Base-by-base conservation (phyloP, 768 basidiomycete species). In the Lentinula detonsa region DNA sequence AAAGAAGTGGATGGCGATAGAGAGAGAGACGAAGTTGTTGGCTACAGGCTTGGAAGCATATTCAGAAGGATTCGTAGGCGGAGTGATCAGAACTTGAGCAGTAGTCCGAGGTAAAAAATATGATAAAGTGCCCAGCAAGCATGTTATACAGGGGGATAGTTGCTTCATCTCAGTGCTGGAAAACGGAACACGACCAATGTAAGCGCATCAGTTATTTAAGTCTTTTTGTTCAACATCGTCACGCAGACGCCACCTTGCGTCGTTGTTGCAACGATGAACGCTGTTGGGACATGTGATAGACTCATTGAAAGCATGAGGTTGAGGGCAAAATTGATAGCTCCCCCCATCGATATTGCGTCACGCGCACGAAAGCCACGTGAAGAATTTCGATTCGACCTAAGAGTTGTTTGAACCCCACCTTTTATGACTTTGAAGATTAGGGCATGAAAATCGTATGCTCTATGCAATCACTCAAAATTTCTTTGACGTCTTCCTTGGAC, bases 11-110 rank as follows among this genome's bases (percentile, higher is more conserved):
- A 57, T 57, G 9, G 56, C 56, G 15, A 57, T 57, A 5, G 56
- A 57, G 13, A 57, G 42, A 15, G 56, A 57, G n/a, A 57, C 33
- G 13, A 57, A 57, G n/a, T 57, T 48, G 28, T 57, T 57, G 16
- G 18, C 56, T 4, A 57, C 45, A 35, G 56, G 16, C 15, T 57
- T 57, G 56, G 56, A 57, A 48, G 34, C 56, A 33, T 15, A 40
- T 8, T 16, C n/a, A 39, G 35, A 16, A 5, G 53, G 35, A 13
- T 35, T 54, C 35, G 34, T 23, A 13, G 53, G 18, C 10, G 53
- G 53, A 18, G 16, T 54, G 5, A 54, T 21, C 37, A 54, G 15
- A 15, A 40, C 53, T 28, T 21, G 53, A 54, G 34, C 33, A 6
- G n/a, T 21, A n/a, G 53, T 13, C 3, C 1, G 5, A 5, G 21